Conservation (phyloP, 768 basidiomycete genomes). For the Kwoniella sp. region DNA sequence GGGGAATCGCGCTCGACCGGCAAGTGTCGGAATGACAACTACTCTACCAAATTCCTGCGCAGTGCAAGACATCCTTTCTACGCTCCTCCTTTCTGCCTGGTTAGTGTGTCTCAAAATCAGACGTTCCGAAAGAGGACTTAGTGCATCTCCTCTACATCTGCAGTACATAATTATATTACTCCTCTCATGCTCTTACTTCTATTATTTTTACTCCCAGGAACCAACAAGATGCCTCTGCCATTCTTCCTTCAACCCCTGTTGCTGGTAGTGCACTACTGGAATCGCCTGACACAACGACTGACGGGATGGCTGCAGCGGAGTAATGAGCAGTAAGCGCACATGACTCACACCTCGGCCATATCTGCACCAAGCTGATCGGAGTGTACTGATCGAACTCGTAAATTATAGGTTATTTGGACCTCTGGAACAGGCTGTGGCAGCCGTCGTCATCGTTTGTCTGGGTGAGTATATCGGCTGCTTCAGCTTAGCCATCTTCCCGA, state of each 20-base stretch:
- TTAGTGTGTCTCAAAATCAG: too few species aligned
- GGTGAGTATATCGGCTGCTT: constrained; percentile 32
- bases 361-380: too few species aligned
- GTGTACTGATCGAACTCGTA: neutral
- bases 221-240: constrained; percentile 31
- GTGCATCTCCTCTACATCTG: too few species aligned
- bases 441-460: constrained; percentile 35
- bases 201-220: neutral
- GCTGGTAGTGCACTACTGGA: constrained; percentile 31
- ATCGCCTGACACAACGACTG: constrained; percentile 11
- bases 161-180: too few species aligned
- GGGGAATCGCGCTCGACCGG: too few species aligned
- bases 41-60: too few species aligned
- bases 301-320: constrained; percentile 19
- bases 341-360: neutral
- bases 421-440: constrained; percentile 39
- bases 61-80: constrained; percentile 9
- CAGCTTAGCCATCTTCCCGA: too few species aligned
- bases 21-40: too few species aligned
- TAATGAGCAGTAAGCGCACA: constrained; percentile 20
- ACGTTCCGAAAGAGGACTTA: too few species aligned
- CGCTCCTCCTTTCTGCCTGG: neutral
- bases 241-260: constrained; percentile 38
- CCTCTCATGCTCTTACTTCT: neutral
- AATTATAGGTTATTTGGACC: constrained; percentile 42